Evolutionary conservation across 306 rosid genomes (phyloP).

Genomic region (Hylodesmum podocarpum): DNA sequence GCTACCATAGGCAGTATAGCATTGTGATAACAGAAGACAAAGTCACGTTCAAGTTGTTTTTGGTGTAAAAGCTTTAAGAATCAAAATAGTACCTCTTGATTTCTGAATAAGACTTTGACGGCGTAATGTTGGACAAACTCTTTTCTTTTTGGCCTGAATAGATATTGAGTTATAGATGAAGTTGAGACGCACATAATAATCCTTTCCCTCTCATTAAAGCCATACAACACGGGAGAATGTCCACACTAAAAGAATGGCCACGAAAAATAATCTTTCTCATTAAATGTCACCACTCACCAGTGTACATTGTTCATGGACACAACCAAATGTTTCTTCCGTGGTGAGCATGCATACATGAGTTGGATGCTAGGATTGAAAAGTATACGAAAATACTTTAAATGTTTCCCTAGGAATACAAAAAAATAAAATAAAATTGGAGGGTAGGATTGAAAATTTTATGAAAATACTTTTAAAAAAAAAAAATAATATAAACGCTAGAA

Average conservation of each 20-base stretch:
- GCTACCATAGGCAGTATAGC: too few relatives aligned
- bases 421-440: too few relatives aligned
- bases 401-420: neutral
- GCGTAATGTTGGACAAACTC: slow-evolving; percentile 40
- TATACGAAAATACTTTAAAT: neutral
- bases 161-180: slow-evolving; percentile 44
- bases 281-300: neutral
- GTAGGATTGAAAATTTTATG: too few relatives aligned
- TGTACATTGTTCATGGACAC: neutral
- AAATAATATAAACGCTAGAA: neutral
- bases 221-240: slow-evolving; percentile 33
- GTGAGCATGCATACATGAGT: neutral
- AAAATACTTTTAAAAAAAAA: too few relatives aligned
- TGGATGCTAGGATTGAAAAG: neutral
- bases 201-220: neutral
- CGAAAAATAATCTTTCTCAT: neutral
- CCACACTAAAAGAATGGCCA: neutral
- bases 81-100: neutral
- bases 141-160: slow-evolving; percentile 22
- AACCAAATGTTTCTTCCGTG: neutral
- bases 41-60: neutral
- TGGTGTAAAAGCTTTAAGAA: slow-evolving; percentile 7
- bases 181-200: slow-evolving; percentile 32
- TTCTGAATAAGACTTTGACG: slow-evolving; percentile 36
- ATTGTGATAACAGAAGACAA: slow-evolving; percentile 11